Evolutionary conservation across 345 rosid species (phyloP), one percentile per base, ranked within the genome.

Genomic region (Populus tremula): DNA sequence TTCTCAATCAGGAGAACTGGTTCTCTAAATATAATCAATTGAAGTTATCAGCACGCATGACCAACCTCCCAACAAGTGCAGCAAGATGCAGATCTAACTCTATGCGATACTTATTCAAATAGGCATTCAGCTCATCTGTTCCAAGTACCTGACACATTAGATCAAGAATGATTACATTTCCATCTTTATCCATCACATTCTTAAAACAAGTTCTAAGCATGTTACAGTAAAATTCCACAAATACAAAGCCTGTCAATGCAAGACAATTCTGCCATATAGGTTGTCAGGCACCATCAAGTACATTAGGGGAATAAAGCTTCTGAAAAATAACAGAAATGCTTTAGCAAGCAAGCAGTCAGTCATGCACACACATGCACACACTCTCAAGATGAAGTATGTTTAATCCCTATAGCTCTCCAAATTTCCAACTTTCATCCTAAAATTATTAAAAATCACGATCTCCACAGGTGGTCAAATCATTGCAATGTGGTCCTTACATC

Each of bases 81-180:
- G 93, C 91, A 69, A 96, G 94, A 77, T 93, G 91, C 6, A 97
- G 97, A 71, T 93, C 99, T 82, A 96, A 85, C 79, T 93, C 97
- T 84, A 96, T 90, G 63, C 87, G 96, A 81, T 91, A 96, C 91
- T 86, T 91, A 72, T 75, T 91, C 77, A 96, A 83, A 86, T 92
- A 96, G 20, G 96, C 84, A 79, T 88, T 90, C 76, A 96, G 84
- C 87, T 92, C 98, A 70, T 96, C 98, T 53, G 98, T 96, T 71
- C 99, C 99, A 65, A 96, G 91, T 6, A 93, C 96, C 98, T 96
- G 82, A 50, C 29, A 70, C 72, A 65, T 39, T 73, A 83, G 31
- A 61, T 4, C 69, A 41, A n/a, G 5, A 20, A 6, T 17, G 74
- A 67, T 72, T 54, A 67, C 8, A 59, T 10, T 38, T 78, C 69